A percentile compares a stretch with the other conserved stretches of the same genome.
Conservation (phyloP, 108 stramenopile genomes). For the Nitzschia putrida region DNA sequence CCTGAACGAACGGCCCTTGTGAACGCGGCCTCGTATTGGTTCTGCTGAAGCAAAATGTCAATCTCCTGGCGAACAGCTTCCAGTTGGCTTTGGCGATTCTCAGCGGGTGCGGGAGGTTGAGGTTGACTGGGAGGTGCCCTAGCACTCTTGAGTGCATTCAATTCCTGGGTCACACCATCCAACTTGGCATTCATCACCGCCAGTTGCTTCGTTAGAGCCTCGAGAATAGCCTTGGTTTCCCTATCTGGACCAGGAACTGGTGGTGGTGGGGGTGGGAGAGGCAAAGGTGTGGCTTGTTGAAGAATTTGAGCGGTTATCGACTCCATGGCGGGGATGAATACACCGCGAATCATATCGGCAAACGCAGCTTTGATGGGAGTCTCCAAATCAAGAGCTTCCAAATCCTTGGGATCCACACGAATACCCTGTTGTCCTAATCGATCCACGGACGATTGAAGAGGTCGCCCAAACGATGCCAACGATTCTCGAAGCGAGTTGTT, state of each 20-base stretch:
- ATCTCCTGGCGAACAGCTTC: slow-evolving; percentile 57
- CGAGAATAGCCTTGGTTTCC: slow-evolving; percentile 23
- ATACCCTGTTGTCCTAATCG: slow-evolving; percentile 51
- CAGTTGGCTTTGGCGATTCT: slow-evolving; percentile 11
- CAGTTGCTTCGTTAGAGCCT: slow-evolving; percentile 47
- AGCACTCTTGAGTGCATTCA: slow-evolving; percentile 44
- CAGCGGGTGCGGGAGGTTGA: slow-evolving; percentile 4
- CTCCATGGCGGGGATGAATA: slow-evolving; percentile 78
- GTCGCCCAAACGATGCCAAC: slow-evolving; percentile 40
- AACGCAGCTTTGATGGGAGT: slow-evolving; percentile 45
- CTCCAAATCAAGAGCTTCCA: slow-evolving; percentile 51
- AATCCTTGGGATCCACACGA: slow-evolving; percentile 41
- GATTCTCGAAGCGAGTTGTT: slow-evolving; percentile 44
- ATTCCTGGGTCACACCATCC: slow-evolving; percentile 54
- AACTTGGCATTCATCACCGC: slow-evolving; percentile 58
- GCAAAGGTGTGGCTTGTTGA: slow-evolving; percentile 40
- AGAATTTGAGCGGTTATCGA: slow-evolving; percentile 72
- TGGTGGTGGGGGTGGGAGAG: slow-evolving; percentile 17
- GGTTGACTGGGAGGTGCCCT: background rate
- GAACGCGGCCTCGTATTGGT: slow-evolving; percentile 75
- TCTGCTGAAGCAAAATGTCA: slow-evolving; percentile 37
- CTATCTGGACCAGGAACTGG: slow-evolving; percentile 18
- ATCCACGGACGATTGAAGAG: slow-evolving; percentile 53
- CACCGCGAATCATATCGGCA: slow-evolving; percentile 58
- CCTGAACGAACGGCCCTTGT: slow-evolving; percentile 79